Evolutionary conservation across 1,139 yeast genomes (phyloP).

Genomic region (Yamadazyma siamensis): DNA sequence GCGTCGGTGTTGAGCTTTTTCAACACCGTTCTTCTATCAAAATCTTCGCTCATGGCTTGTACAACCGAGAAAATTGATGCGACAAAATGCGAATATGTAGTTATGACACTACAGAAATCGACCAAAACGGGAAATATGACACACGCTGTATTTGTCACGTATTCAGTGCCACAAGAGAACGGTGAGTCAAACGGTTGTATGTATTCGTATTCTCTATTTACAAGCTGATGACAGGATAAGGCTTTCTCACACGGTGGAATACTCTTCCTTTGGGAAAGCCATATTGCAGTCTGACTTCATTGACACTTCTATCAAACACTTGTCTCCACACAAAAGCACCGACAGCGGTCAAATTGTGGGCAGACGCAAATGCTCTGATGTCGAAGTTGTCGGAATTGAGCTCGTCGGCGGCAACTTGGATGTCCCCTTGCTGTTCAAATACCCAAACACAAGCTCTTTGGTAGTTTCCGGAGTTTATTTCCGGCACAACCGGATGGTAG

Average conservation of each 20-base stretch:
- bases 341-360: constrained; percentile 59
- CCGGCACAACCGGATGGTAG: constrained; percentile 88
- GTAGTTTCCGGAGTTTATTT: constrained; percentile 67
- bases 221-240: constrained; percentile 20
- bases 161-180: no score
- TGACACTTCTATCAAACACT: constrained; percentile 74
- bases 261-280: constrained; percentile 76
- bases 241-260: constrained; percentile 52
- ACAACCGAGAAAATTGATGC: no score
- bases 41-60: no score
- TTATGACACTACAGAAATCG: no score
- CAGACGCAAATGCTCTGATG: constrained; percentile 62
- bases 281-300: constrained; percentile 61
- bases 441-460: constrained; percentile 93
- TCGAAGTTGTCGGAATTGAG: constrained; percentile 52
- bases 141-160: no score
- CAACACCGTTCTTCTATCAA: constrained; percentile 19
- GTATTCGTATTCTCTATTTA: constrained; percentile 7
- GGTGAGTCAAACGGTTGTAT: no score
- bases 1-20: constrained; percentile 43
- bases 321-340: constrained; percentile 96
- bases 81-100: no score
- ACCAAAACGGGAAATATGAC: no score
- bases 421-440: constrained; percentile 56
- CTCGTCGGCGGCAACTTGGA: constrained; percentile 8